phyloP scores from a whole-genome alignment of 306 rosid species.

The Rosa multiflora region DNA sequence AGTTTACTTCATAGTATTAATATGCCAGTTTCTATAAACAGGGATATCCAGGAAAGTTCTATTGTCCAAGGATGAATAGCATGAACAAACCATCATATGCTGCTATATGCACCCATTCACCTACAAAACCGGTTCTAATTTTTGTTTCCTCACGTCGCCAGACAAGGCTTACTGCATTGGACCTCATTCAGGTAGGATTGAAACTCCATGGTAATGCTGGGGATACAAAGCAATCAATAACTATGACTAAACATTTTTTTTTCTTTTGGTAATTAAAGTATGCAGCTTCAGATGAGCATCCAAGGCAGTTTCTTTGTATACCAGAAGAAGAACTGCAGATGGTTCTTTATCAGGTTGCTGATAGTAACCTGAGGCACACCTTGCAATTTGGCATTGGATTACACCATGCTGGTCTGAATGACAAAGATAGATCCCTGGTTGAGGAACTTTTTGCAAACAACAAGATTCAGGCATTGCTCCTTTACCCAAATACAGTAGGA shows the following conservation, averaged over 20 bases:
- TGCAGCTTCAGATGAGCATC: slow-evolving; percentile 93
- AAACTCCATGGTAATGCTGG: slow-evolving; percentile 10
- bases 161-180: slow-evolving; percentile 94
- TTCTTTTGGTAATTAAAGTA: slow-evolving; percentile 46
- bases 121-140: slow-evolving; percentile 94
- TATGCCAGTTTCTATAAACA: slow-evolving; percentile 21
- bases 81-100: slow-evolving; percentile 99
- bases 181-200: slow-evolving; percentile 76
- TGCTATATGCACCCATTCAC: slow-evolving; percentile 97
- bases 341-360: slow-evolving; percentile 89
- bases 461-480: slow-evolving; percentile 82
- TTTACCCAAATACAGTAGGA: slow-evolving; percentile 16
- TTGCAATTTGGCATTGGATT: slow-evolving; percentile 96
- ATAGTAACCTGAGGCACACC: slow-evolving; percentile 90
- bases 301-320: slow-evolving; percentile 81
- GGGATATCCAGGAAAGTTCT: slow-evolving; percentile 99
- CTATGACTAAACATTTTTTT: slow-evolving; percentile 22
- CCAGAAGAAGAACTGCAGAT: slow-evolving; percentile 85
- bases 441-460: slow-evolving; percentile 95
- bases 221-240: slow-evolving; percentile 24
- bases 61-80: slow-evolving; percentile 98
- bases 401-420: slow-evolving; percentile 96
- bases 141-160: slow-evolving; percentile 98
- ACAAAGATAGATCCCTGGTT: slow-evolving; percentile 86
- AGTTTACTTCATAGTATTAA: background rate